Evolutionary conservation across 2,329 filamentous ascomycete genomes (phyloP).

Genomic region (Aspergillus ibericus): DNA sequence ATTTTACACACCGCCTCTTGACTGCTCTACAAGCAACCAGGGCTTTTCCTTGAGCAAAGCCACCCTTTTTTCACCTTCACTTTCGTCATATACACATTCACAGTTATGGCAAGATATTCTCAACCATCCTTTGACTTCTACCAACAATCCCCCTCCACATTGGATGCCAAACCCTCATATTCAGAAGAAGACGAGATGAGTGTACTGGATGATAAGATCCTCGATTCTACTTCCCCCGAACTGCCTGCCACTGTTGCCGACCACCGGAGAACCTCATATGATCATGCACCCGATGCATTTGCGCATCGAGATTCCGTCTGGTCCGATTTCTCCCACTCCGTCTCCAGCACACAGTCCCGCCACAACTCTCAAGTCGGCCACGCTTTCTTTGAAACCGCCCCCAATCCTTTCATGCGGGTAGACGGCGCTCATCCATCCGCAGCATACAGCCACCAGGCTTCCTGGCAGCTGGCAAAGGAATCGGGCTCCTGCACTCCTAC

Average conservation of each 20-base stretch:
- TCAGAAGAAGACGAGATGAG: conserved; percentile 55
- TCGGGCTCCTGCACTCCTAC: conserved; percentile 75
- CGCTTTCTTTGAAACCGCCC: conserved; percentile 51
- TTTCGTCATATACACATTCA: conserved; percentile 27
- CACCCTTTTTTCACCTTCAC: conserved; percentile 9
- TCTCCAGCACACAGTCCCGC: conserved; percentile 44
- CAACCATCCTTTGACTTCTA: conserved; percentile 47
- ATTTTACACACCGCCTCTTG: conserved; percentile 27
- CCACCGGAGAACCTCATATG: conserved; percentile 47
- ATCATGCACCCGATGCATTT: conserved; percentile 52
- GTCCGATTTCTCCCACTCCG: conserved; percentile 47
- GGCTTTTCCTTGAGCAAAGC: conserved; percentile 7
- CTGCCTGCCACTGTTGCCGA: conserved; percentile 50
- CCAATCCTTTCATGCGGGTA: conserved; percentile 65
- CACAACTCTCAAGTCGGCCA: conserved; percentile 46
- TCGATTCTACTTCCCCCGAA: conserved; percentile 51
- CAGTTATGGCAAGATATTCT: conserved; percentile 45
- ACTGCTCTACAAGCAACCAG: conserved; percentile 3
- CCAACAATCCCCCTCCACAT: conserved; percentile 43
- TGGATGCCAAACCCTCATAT: conserved; percentile 44
- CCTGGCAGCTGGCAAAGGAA: conserved; percentile 65
- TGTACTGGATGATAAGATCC: conserved; percentile 50
- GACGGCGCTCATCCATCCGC: conserved; percentile 47
- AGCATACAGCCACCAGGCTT: conserved; percentile 48
- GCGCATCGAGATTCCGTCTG: conserved; percentile 54